Percentiles rank a stretch among this genome's conserved stretches.
phyloP scores from a whole-genome alignment of 768 basidiomycete species.

The Auricularia heimuer region DNA sequence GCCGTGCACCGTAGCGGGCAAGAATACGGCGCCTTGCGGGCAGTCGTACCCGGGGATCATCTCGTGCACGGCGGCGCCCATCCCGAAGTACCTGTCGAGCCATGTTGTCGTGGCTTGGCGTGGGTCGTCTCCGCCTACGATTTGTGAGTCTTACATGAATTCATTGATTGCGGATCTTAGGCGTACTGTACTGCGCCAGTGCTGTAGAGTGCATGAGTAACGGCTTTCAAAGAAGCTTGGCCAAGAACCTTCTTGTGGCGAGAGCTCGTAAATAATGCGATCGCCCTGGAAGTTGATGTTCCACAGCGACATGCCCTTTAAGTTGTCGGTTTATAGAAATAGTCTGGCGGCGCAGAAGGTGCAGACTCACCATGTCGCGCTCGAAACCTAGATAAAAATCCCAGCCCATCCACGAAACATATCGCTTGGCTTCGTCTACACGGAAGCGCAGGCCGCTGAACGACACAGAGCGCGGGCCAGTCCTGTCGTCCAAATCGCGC shows the following conservation, averaged over 20 bases:
- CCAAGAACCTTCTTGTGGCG: slow-evolving; percentile 38
- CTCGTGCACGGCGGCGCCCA: slow-evolving; percentile 41
- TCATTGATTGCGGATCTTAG: not conserved
- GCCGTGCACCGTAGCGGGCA: slow-evolving; percentile 50
- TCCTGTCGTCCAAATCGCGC: slow-evolving; percentile 52
- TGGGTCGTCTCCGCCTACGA: slow-evolving; percentile 48
- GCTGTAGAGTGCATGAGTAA: slow-evolving; percentile 19
- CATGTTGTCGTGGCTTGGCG: slow-evolving; percentile 51
- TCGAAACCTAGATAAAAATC: slow-evolving; percentile 51
- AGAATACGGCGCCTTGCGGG: slow-evolving; percentile 47
- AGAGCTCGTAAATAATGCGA: slow-evolving; percentile 54
- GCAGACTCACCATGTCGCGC: slow-evolving; percentile 42
- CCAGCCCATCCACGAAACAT: slow-evolving; percentile 65
- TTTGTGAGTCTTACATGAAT: not conserved
- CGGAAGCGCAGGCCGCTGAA: slow-evolving; percentile 52
- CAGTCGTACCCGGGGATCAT: slow-evolving; percentile 62
- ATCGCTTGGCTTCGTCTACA: slow-evolving; percentile 41
- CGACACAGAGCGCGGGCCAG: slow-evolving; percentile 53
- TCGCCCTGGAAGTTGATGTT: slow-evolving; percentile 48
- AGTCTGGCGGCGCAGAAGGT: not conserved
- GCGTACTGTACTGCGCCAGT: slow-evolving; percentile 44
- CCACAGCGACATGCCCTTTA: slow-evolving; percentile 39
- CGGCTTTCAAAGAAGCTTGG: not conserved
- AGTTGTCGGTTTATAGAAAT: slow-evolving; percentile 12
- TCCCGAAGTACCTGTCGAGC: slow-evolving; percentile 31